A percentile compares a stretch with the other conserved stretches of the same genome.
phyloP scores from a whole-genome alignment of 169 alveolate species.

The Eimeria necatrix region DNA sequence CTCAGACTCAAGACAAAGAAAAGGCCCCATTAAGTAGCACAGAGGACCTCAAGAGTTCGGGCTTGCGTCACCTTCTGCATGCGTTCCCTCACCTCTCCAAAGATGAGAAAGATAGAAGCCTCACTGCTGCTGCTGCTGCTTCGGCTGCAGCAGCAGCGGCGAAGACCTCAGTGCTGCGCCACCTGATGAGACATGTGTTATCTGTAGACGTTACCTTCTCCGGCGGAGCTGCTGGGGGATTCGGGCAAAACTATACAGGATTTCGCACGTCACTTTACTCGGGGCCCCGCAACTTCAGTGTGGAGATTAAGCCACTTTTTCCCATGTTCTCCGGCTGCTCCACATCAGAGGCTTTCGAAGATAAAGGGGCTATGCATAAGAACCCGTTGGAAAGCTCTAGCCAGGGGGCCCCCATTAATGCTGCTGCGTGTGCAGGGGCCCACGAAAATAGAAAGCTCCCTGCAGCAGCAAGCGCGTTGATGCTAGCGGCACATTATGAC shows the following conservation, averaged over 20 bases:
- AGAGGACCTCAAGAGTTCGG: neutral
- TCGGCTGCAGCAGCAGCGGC: neutral
- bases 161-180: neutral
- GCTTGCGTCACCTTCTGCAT: neutral
- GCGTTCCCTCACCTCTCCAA: neutral
- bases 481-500: neutral
- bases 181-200: neutral
- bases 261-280: neutral
- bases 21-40: too few relatives aligned
- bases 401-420: neutral
- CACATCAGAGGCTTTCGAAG: too few relatives aligned
- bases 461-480: neutral
- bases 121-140: conserved; percentile 6
- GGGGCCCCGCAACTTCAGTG: neutral
- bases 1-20: neutral
- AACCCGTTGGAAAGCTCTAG: too few relatives aligned
- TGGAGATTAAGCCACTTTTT: neutral
- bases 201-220: neutral
- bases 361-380: neutral
- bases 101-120: neutral
- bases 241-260: neutral
- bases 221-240: neutral
- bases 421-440: too few relatives aligned
- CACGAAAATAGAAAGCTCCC: neutral
- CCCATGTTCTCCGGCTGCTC: neutral